These are phyloP conservation scores for Penicillium riverlandense DNA, from an alignment of 495 filamentous ascomycete species.

Conservation along the genomic window DNA sequence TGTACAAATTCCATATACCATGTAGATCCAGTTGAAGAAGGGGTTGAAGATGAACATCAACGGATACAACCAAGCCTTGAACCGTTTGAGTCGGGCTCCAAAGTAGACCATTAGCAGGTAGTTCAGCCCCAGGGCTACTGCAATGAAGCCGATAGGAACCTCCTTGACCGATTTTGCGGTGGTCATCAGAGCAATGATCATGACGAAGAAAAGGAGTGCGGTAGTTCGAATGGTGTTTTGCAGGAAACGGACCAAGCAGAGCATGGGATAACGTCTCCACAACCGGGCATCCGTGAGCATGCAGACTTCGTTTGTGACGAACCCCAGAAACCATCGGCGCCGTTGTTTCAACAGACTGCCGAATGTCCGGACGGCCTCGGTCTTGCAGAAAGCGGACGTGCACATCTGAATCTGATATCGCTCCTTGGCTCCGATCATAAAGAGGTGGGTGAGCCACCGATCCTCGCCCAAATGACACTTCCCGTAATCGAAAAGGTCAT, in stretches of 20 bases:
- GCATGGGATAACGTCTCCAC: conserved; percentile 85
- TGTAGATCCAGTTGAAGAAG: conserved; percentile 98
- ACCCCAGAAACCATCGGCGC: conserved; percentile 93
- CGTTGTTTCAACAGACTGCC: conserved; percentile 86
- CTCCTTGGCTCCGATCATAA: conserved; percentile 95
- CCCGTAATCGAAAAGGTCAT: conserved; percentile 93
- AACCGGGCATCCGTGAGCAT: conserved; percentile 94
- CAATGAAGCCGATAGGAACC: conserved; percentile 90
- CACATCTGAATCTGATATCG: conserved; percentile 97
- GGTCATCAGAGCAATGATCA: conserved; percentile 81
- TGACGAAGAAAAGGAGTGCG: conserved; percentile 90
- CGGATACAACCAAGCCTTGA: conserved; percentile 90
- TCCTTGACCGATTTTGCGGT: conserved; percentile 70
- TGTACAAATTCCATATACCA: conserved; percentile 84
- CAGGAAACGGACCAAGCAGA: conserved; percentile 86
- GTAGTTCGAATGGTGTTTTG: conserved; percentile 97
- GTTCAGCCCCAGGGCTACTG: conserved; percentile 89
- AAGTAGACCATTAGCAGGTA: conserved; percentile 98
- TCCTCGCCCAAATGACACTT: conserved; percentile 97
- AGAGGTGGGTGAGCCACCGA: conserved; percentile 94
- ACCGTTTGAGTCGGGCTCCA: conserved; percentile 75
- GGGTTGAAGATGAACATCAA: conserved; percentile 95
- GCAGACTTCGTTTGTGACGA: conserved; percentile 97
- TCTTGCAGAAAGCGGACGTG: conserved; percentile 96
- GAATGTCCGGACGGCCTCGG: conserved; percentile 90